phyloP scores from a whole-genome alignment of 176 grass and related monocot species.

The Rhynchospora breviuscula region DNA sequence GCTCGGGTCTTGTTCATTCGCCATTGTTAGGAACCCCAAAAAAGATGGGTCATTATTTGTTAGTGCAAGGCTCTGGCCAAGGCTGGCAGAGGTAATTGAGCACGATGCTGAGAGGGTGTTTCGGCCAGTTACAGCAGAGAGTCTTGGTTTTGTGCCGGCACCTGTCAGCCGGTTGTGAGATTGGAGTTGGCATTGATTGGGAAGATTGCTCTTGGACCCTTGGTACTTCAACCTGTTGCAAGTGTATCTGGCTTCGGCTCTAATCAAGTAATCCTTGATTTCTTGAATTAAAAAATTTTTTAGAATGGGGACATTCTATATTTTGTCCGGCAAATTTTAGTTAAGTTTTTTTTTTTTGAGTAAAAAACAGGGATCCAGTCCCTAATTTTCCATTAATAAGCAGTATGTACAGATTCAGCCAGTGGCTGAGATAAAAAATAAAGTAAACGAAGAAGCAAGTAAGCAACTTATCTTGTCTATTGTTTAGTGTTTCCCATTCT shows the following conservation, averaged over 20 bases:
- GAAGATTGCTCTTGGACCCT: background rate
- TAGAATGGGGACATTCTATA: background rate
- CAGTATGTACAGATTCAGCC: too few species aligned
- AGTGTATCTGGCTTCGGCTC: background rate
- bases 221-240: background rate
- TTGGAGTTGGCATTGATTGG: background rate
- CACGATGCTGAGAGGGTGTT: slow-evolving; percentile 38
- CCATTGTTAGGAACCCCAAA: slow-evolving; percentile 30
- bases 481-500: too few species aligned
- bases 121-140: slow-evolving; percentile 36
- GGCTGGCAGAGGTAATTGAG: slow-evolving; percentile 43
- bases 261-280: background rate
- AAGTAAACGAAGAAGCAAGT: too few species aligned
- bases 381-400: too few species aligned
- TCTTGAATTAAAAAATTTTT: background rate
- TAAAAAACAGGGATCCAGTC: too few species aligned
- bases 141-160: slow-evolving; percentile 29
- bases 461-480: too few species aligned
- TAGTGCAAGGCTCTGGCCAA: slow-evolving; percentile 47
- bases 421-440: too few species aligned
- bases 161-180: slow-evolving; percentile 16
- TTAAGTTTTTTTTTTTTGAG: too few species aligned
- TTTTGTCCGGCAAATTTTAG: background rate
- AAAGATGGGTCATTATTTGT: slow-evolving; percentile 58
- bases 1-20: slow-evolving; percentile 38